These are phyloP conservation scores for Laburnicola sp. DNA, from an alignment of 2,329 filamentous ascomycete species.

Conservation along the genomic window DNA sequence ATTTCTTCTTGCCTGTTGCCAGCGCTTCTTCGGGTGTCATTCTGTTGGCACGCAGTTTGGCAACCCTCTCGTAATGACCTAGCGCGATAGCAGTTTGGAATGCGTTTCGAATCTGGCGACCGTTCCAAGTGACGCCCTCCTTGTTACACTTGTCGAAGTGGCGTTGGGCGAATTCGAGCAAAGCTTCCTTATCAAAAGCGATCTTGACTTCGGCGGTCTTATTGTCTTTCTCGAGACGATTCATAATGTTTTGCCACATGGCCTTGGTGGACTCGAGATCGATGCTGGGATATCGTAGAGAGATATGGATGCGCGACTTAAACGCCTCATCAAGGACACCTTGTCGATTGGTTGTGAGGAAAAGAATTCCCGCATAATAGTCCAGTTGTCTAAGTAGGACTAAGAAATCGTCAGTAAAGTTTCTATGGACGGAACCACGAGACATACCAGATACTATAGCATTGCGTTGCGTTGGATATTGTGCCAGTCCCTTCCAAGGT, in stretches of 20 bases:
- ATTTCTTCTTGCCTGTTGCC: conserved; percentile 12
- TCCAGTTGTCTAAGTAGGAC: conserved; percentile 41
- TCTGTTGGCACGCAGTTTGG: neutral
- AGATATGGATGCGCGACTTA: conserved; percentile 9
- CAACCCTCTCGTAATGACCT: neutral
- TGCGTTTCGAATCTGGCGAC: conserved; percentile 19
- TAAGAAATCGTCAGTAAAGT: neutral
- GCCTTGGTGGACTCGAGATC: conserved; percentile 5
- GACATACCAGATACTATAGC: conserved; percentile 1
- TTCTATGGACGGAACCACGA: neutral
- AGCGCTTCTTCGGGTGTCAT: conserved; percentile 8
- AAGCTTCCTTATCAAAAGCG: conserved; percentile 6
- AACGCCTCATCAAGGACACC: conserved; percentile 41
- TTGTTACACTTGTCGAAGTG: conserved; percentile 4
- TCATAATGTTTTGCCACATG: conserved; percentile 9
- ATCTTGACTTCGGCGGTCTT: conserved; percentile 5
- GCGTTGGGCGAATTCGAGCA: conserved; percentile 12
- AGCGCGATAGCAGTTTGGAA: conserved; percentile 11
- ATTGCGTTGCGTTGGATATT: neutral
- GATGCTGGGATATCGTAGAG: conserved; percentile 6
- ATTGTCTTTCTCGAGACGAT: conserved; percentile 10
- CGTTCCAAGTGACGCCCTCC: conserved; percentile 13
- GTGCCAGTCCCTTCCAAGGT: neutral
- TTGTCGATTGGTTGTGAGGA: conserved; percentile 49
- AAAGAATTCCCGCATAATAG: conserved; percentile 48